Evolutionary conservation across 805 yeast genomes (phyloP).

Genomic region (Zygoascus biomembranicola): DNA sequence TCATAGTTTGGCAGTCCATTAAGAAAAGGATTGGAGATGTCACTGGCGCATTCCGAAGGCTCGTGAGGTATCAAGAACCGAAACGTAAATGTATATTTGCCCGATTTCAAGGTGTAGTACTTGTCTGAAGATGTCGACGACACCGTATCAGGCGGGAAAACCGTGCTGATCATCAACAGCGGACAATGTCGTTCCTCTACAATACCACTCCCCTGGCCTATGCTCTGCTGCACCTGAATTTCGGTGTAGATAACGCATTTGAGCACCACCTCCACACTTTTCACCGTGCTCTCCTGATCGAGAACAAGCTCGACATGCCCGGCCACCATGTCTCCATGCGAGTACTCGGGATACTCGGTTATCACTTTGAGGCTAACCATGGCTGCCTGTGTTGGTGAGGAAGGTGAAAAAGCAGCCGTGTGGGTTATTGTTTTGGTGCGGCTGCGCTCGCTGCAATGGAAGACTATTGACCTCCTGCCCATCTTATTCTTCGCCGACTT

Average conservation of each 20-base stretch:
- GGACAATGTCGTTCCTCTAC: constrained; percentile 1
- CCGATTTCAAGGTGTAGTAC: not conserved
- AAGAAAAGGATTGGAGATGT: not conserved
- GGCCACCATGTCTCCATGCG: constrained; percentile 1
- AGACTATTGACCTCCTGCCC: too few relatives aligned
- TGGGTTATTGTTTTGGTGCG: not conserved
- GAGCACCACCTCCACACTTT: not conserved
- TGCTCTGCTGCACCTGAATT: constrained; percentile 1
- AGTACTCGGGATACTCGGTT: not conserved
- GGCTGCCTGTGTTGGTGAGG: not conserved
- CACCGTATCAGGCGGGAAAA: not conserved
- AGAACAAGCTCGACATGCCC: not conserved
- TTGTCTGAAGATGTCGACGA: not conserved
- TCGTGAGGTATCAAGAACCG: not conserved
- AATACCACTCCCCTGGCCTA: constrained; percentile 2
- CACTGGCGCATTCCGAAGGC: not conserved
- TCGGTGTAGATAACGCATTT: not conserved
- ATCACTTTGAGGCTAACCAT: not conserved
- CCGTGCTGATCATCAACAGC: not conserved
- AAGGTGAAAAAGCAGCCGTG: not conserved
- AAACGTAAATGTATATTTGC: not conserved
- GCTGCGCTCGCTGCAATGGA: too few relatives aligned
- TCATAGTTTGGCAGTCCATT: not conserved
- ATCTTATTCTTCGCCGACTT: too few relatives aligned
- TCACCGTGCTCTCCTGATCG: not conserved